Base-by-base conservation (phyloP, 148 eudicot genomes). In the Cornus kousa region DNA sequence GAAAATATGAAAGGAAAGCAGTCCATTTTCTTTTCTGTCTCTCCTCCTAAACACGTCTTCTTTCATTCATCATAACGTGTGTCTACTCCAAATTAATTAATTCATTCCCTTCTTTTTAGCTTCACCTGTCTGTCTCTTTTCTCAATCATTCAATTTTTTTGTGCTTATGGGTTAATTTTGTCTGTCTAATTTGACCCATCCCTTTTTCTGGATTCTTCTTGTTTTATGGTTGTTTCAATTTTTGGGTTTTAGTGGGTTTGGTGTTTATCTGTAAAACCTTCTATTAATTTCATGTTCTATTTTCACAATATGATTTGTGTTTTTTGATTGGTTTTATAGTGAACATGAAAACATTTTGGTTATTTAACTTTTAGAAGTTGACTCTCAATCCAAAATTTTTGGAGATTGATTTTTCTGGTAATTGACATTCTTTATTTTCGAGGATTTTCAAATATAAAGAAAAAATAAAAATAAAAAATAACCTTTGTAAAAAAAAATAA, bases 201-300 rank as follows among this genome's bases (percentile, higher is more conserved):
- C 65, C 22, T 17, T 62, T 85, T 71, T 23, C 9, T 20, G 17
- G 65, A 67, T 75, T 59, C 20, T 20, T 0, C 20, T 20, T 0
- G 57, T 76, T 72, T 32, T n/a, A 40, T 55, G 37, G 28, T 14
- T n/a, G 20, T 67, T 73, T 37, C n/a, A 33, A 50, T 68, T 57
- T 72, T 62, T 62, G 53, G 78, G 81, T 69, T 74, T 82, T 85
- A 60, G 35, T 62, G 80, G 62, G 74, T 75, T 79, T 69, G 68
- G 53, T 12, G 22, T 73, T 70, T 39, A 6, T 7, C 8, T 62
- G 8, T 62, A 19, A n/a, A 62, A 62, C 66, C 66, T n/a, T n/a
- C 0, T 62, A 5, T n/a, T 60, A 4, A 17, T 17, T 57, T 57
- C 5, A 13, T 7, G 4, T 3, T 1, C 1, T 1, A 57, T 57